Evolutionary conservation across 2,329 filamentous ascomycete species (phyloP).

Genomic region (Pseudohalonectria lignicola): DNA sequence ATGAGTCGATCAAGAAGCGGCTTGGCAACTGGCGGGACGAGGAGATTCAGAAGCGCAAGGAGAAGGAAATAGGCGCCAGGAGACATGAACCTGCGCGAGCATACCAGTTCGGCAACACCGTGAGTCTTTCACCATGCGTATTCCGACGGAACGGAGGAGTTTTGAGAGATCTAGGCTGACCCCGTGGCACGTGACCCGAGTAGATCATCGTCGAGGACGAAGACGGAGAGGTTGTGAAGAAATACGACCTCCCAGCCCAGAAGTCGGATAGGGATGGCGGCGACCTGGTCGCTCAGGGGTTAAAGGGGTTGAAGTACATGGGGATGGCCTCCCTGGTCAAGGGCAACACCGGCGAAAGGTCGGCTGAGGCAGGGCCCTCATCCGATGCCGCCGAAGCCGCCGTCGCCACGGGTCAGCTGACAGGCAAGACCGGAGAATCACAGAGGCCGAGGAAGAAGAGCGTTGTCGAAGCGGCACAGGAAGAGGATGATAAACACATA

Average conservation of each 20-base stretch:
- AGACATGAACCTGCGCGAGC: slow-evolving; percentile 65
- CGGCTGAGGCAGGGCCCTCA: slow-evolving; percentile 11
- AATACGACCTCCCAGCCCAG: slow-evolving; percentile 60
- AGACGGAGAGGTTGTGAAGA: slow-evolving; percentile 74
- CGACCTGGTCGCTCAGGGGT: slow-evolving; percentile 28
- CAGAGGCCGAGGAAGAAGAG: slow-evolving; percentile 26
- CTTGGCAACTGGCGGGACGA: slow-evolving; percentile 42
- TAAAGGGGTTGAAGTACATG: slow-evolving; percentile 43
- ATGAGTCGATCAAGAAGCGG: slow-evolving; percentile 35
- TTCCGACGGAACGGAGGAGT: no score
- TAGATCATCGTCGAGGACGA: slow-evolving; percentile 77
- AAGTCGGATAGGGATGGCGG: slow-evolving; percentile 30
- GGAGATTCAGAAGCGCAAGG: slow-evolving; percentile 56
- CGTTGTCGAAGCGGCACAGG: slow-evolving; percentile 28
- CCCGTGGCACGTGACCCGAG: no score
- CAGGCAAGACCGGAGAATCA: slow-evolving; percentile 15
- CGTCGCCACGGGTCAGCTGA: slow-evolving; percentile 17
- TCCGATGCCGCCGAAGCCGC: slow-evolving; percentile 18
- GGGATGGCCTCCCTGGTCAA: slow-evolving; percentile 36
- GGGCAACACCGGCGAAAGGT: slow-evolving; percentile 23
- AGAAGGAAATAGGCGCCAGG: slow-evolving; percentile 42
- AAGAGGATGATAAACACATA: slow-evolving; percentile 58
- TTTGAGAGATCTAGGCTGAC: no score
- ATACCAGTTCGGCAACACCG: slow-evolving; percentile 75
- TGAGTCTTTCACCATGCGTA: no score